Evolutionary conservation across 140 eudicot species (phyloP).

Genomic region (Eryngium alpinum): DNA sequence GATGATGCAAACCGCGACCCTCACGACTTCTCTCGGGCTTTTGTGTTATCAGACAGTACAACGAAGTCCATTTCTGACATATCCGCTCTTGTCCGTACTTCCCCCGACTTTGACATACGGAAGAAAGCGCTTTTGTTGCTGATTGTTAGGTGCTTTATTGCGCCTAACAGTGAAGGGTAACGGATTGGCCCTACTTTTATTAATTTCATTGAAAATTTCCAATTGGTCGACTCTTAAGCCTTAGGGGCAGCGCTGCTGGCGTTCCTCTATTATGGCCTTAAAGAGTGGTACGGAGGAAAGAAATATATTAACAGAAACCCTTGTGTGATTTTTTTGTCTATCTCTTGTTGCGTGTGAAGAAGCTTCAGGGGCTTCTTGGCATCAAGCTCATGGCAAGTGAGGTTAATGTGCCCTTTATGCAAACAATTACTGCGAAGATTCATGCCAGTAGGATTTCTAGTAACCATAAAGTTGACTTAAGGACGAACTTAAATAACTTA

Average conservation of each 20-base stretch:
- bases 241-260: background rate
- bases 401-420: no score
- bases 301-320: background rate
- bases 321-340: background rate
- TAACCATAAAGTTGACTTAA: no score
- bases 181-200: background rate
- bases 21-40: background rate
- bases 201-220: background rate
- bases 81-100: background rate
- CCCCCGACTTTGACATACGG: background rate
- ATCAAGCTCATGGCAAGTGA: no score
- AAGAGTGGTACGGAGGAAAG: background rate
- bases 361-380: no score
- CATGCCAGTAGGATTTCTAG: no score
- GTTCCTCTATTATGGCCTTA: background rate
- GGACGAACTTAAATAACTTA: no score
- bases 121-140: background rate
- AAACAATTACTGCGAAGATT: no score
- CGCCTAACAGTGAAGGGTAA: background rate
- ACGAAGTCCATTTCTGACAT: background rate
- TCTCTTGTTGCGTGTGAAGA: no score
- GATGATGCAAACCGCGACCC: background rate
- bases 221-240: background rate
- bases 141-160: background rate
- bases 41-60: background rate